Percentiles rank a stretch among this genome's conserved stretches.
phyloP scores from a whole-genome alignment of 169 alveolate genomes.

The Theileria sp. region DNA sequence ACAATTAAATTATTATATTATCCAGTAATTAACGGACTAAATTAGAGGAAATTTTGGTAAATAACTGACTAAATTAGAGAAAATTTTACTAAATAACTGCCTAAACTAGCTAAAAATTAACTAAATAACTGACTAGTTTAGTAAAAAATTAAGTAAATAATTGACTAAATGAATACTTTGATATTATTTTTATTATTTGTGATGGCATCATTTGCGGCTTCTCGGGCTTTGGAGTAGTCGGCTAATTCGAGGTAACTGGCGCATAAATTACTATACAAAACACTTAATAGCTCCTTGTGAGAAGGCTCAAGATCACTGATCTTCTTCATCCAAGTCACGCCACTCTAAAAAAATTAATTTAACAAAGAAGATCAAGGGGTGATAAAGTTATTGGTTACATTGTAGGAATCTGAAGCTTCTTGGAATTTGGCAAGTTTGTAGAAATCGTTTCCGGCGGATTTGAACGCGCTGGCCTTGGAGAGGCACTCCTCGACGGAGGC shows the following conservation, averaged over 20 bases:
- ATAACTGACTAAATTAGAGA: too few relatives aligned
- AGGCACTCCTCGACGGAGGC: conserved; percentile 51
- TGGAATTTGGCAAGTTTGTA: conserved; percentile 46
- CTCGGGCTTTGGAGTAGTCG: conserved; percentile 37
- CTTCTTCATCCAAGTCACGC: conserved; percentile 37
- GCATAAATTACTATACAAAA: conserved; percentile 45
- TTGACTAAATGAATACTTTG: conserved; percentile 15
- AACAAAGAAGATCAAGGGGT: neutral
- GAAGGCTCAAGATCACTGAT: conserved; percentile 4
- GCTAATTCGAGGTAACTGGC: conserved; percentile 44
- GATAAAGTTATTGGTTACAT: conserved; percentile 19
- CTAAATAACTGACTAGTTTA: neutral
- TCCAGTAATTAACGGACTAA: too few relatives aligned
- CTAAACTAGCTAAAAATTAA: neutral
- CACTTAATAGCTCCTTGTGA: conserved; percentile 39
- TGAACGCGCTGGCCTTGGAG: conserved; percentile 36
- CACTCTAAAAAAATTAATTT: conserved; percentile 21
- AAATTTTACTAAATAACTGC: neutral
- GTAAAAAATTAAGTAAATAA: neutral
- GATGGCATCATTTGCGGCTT: conserved; percentile 49
- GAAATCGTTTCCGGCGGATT: conserved; percentile 58
- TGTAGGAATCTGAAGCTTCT: conserved; percentile 36
- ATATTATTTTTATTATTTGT: conserved; percentile 35
- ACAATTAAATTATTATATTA: too few relatives aligned
- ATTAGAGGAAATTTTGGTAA: too few relatives aligned